A percentile compares a stretch with the other conserved stretches of the same genome.
phyloP scores from a whole-genome alignment of 1,284 basidiomycete species.

The Apiotrichum sp. region DNA sequence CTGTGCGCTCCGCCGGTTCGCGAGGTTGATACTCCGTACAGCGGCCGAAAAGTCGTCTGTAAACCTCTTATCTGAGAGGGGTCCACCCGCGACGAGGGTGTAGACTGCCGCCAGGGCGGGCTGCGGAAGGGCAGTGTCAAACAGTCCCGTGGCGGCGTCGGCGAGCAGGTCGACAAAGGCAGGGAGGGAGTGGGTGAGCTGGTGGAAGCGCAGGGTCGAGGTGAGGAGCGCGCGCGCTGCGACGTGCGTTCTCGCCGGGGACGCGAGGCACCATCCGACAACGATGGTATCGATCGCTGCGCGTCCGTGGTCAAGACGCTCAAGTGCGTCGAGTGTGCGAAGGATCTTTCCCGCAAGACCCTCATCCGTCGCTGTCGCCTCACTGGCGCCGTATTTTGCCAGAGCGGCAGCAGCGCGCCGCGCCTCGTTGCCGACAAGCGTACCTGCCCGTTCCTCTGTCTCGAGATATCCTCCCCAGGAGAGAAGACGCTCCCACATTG shows the following conservation, averaged over 20 bases:
- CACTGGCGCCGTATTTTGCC: constrained; percentile 13
- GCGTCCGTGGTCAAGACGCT: constrained; percentile 29
- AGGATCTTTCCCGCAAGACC: constrained; percentile 16
- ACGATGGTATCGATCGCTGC: constrained; percentile 21
- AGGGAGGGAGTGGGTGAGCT: constrained; percentile 29
- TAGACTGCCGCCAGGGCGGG: constrained; percentile 23
- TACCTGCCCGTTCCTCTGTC: constrained; percentile 23
- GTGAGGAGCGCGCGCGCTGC: constrained; percentile 19
- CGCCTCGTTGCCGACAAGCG: constrained; percentile 21
- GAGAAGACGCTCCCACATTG: constrained; percentile 28
- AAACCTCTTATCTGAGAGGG: constrained; percentile 14
- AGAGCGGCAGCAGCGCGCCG: constrained; percentile 15
- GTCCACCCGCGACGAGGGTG: constrained; percentile 21
- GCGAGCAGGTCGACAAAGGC: constrained; percentile 22
- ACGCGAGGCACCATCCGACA: constrained; percentile 32
- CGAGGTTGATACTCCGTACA: constrained; percentile 11
- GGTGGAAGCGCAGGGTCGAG: constrained; percentile 25
- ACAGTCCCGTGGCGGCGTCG: constrained; percentile 18
- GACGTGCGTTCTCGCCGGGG: constrained; percentile 11
- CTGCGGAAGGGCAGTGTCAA: constrained; percentile 15
- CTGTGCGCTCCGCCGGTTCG: constrained; percentile 6
- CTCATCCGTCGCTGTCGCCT: constrained; percentile 12
- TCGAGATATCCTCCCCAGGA: constrained; percentile 44
- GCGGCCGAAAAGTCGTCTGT: constrained; percentile 8
- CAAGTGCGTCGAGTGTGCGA: constrained; percentile 18